Evolutionary conservation across 1,139 yeast species (phyloP).

Genomic region (Saccharomyces hybrid): DNA sequence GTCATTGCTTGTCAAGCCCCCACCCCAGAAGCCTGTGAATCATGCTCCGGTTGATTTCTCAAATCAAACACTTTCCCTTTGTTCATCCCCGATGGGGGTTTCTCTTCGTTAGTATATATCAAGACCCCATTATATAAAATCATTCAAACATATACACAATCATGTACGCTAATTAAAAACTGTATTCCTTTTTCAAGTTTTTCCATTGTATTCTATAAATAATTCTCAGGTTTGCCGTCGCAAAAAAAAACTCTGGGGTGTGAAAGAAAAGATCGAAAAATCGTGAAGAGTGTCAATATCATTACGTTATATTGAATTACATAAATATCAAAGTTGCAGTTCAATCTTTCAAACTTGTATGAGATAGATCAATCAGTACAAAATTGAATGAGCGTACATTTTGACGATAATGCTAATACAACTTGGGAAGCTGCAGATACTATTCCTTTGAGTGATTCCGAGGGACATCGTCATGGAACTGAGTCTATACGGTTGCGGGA

Average conservation of each 20-base stretch:
- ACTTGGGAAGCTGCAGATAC: neutral
- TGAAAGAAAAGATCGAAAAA: neutral
- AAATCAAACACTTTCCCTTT: neutral
- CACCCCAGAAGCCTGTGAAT: constrained; percentile 95
- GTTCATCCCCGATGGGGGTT: neutral
- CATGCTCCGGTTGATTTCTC: constrained; percentile 82
- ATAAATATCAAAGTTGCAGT: too few species aligned
- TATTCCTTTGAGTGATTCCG: neutral
- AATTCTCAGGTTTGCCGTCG: neutral
- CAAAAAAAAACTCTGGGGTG: neutral
- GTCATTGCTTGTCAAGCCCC: constrained; percentile 95
- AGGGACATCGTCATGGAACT: neutral
- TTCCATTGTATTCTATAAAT: neutral
- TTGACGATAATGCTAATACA: neutral
- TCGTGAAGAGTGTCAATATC: neutral
- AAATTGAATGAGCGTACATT: neutral
- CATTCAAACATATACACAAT: neutral
- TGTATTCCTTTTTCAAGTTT: neutral
- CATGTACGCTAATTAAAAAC: neutral
- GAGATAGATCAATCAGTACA: neutral
- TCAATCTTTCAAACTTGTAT: too few species aligned
- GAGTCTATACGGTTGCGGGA: neutral
- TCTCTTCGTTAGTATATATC: neutral
- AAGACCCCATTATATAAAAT: neutral
- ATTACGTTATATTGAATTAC: too few species aligned